Evolutionary conservation across 1,284 basidiomycete genomes (phyloP), one percentile per base, ranked within the genome.

Genomic region (Psilocybe mexicana): DNA sequence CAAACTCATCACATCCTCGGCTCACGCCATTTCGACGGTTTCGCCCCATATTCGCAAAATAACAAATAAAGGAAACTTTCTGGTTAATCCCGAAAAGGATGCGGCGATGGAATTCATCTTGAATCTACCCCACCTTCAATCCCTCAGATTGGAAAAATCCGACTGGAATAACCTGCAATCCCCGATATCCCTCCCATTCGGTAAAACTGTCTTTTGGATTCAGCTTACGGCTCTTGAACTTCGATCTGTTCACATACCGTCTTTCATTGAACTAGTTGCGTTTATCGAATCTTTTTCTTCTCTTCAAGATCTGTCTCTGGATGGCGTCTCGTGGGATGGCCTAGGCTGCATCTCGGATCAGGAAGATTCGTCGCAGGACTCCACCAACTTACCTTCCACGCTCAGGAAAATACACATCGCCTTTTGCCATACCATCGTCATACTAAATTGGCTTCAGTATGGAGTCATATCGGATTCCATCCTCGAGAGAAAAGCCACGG

Each of bases 261-360:
- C 71, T 8, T 70, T 72, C 42, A 26, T 54, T 6, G n/a, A 61
- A 26, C 63, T 73, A 33, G 46, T 61, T 24, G 43, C 57, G 12
- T 64, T 71, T 45, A 52, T 70, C 14, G 61, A 63, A 36, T 54
- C 54, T 28, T 68, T 71, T 53, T 30, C 57, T 26, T 44, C 47
- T 43, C 55, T 72, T 10, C 55, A 67, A 57, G 60, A 65, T 30
- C 62, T 73, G 36, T 59, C 59, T 12, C 61, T 72, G 44, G 68
- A 73, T 48, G 69, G 69, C 51, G 62, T 72, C 40, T 70, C 68
- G 7, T 74, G 71, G 70, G 65, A 70, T 36, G 3, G 25, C 14
- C 7, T 61, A 18, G 33, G 11, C 12, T 30, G 40, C 26, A 49
- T 33, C 18, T 42, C 49, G 18, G 24, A 35, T 23, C 18, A 33